phyloP scores from a whole-genome alignment of 1,139 yeast species.

The Scheffersomyces stambukii region DNA sequence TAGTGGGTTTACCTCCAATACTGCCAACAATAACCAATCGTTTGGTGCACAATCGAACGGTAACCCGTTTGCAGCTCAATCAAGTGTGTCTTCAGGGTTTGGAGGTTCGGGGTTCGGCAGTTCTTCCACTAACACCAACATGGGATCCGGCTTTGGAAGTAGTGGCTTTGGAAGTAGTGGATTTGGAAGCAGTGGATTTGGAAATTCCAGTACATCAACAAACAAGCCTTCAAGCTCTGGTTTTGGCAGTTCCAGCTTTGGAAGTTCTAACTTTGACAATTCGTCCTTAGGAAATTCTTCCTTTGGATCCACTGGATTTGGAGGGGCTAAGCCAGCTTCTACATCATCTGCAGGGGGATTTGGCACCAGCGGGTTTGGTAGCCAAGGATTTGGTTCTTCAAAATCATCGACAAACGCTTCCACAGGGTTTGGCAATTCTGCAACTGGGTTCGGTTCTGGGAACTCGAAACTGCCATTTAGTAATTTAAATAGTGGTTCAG shows the following conservation, averaged over 20 bases:
- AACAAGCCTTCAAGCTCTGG: too few species aligned
- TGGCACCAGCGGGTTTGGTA: constrained; percentile 4
- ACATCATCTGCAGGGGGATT: too few species aligned
- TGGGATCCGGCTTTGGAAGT: constrained; percentile 12
- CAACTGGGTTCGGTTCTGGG: too few species aligned
- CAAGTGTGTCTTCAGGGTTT: constrained; percentile 10
- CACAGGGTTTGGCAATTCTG: too few species aligned
- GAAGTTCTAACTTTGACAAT: constrained; percentile 8
- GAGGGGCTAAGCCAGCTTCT: constrained; percentile 2
- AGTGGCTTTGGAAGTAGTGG: constrained; percentile 8
- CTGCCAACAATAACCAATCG: constrained; percentile 16
- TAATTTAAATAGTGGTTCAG: constrained; percentile 5
- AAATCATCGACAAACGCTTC: too few species aligned
- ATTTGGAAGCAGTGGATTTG: constrained; percentile 13
- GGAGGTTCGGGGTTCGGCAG: constrained; percentile 6
- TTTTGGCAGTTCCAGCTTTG: constrained; percentile 6
- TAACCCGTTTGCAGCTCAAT: constrained; percentile 11
- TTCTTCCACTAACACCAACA: constrained; percentile 9
- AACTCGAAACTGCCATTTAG: too few species aligned
- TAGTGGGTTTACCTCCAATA: constrained; percentile 12
- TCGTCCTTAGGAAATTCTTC: constrained; percentile 7
- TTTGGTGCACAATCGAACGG: too few species aligned
- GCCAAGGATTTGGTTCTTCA: constrained; percentile 4
- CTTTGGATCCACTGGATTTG: constrained; percentile 5
- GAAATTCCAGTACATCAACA: constrained; percentile 4